Base-by-base conservation (phyloP, 2,329 filamentous ascomycete species). In the Phoma sp. region DNA sequence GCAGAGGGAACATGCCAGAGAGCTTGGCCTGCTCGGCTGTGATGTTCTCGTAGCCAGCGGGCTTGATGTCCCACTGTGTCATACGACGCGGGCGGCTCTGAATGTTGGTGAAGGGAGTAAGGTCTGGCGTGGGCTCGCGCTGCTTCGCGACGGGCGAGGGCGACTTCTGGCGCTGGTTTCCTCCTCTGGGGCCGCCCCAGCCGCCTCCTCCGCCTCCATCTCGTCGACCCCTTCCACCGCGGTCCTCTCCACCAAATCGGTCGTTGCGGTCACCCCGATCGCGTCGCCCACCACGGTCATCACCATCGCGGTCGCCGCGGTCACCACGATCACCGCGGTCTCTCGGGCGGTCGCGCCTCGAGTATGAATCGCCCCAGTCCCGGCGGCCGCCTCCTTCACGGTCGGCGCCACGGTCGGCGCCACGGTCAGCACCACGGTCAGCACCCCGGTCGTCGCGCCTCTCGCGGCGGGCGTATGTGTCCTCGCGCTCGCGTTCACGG, bases 11-110 rank as follows among this genome's bases (percentile, higher is more conserved):
- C 95, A 99, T 97, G 80, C 93, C 86, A 2, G 96, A 99, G 39
- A 99, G 83, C 81, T 99, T 99, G 45, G 95, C 96, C 76, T 99
- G 96, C 77, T 99, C 96, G 22, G 95, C 92, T 2, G 95, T 97
- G 62, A 99, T 93, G 75, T 95, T 96, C 72, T 99, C 96, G 71
- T 99, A 99, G 39, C 95, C 93, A 13, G 92, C 91, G 5, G 95
- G 95, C 79, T 99, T 99, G 76, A 99, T 97, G 75, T 99, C 96
- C 95, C 95, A 99, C 77, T 99, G 96, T 32, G 93, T 98, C 81
- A 99, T 80, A 55, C 95, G 89, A 65, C 96, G 89, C 81, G 93
- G 95, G 67, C 93, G 88, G 70, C 93, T 88, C 60, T 92, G 80
- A 55, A 99, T 82, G 4, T 91, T 85, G n/a, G 89, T 81, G 55